A percentile compares a stretch with the other conserved stretches of the same genome.
These are phyloP conservation scores for Tetracladium setigerum DNA, from an alignment of 495 filamentous ascomycete species.

Conservation along the genomic window DNA sequence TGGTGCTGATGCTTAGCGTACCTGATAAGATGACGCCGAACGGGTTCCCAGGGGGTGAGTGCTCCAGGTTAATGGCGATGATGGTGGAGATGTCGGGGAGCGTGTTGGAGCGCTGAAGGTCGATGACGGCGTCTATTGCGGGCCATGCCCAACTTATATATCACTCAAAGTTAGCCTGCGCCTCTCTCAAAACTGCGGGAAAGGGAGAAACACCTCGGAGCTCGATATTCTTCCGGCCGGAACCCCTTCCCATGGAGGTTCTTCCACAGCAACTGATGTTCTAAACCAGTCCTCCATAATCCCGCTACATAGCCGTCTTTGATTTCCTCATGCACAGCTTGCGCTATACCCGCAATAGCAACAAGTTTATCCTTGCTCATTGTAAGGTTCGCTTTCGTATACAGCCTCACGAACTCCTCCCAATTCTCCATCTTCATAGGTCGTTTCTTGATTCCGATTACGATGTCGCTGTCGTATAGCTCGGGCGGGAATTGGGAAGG, in stretches of 20 bases:
- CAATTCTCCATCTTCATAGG: slow-evolving; percentile 1
- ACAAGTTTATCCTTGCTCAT: slow-evolving; percentile 4
- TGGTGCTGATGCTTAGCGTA: too few species aligned
- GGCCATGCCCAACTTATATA: too few species aligned
- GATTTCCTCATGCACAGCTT: background rate
- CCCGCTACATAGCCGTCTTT: slow-evolving; percentile 4
- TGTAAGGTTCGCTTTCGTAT: background rate
- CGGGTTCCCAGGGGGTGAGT: too few species aligned
- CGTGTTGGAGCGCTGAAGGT: too few species aligned
- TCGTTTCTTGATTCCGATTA: background rate
- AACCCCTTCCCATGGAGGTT: background rate
- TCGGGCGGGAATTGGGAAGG: background rate
- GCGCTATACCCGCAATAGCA: slow-evolving; percentile 4
- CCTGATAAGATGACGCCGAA: too few species aligned
- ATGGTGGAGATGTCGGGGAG: too few species aligned
- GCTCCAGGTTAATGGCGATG: too few species aligned
- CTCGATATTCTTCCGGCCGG: background rate
- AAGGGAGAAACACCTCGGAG: slow-evolving; percentile 1
- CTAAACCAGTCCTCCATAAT: slow-evolving; percentile 6
- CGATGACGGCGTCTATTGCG: too few species aligned
- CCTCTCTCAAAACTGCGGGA: too few species aligned
- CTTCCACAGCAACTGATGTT: slow-evolving; percentile 2
- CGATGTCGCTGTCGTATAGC: background rate
- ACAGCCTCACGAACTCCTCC: slow-evolving; percentile 1
- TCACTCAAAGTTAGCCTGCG: too few species aligned